Evolutionary conservation across 2,329 filamentous ascomycete genomes (phyloP).

Genomic region (Fonsecaea monophora): DNA sequence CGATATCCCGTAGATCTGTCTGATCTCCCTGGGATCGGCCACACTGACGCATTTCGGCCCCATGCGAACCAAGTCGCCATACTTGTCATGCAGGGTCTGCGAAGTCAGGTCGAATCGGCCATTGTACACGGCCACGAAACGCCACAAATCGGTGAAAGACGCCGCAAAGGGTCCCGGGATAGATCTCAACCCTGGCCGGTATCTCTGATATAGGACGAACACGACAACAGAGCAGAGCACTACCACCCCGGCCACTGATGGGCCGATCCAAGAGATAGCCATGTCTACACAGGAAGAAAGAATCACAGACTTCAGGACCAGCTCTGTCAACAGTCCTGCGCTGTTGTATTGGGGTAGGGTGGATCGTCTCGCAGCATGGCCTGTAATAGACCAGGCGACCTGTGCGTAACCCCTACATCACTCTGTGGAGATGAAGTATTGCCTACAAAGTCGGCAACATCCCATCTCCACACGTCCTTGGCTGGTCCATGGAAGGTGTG

Average conservation of each 20-base stretch:
- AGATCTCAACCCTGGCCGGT: slow-evolving; percentile 45
- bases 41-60: slow-evolving; percentile 73
- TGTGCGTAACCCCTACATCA: neutral
- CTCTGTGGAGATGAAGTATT: neutral
- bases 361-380: neutral
- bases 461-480: neutral
- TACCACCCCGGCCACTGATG: slow-evolving; percentile 4
- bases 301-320: neutral
- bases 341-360: neutral
- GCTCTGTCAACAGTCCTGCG: neutral
- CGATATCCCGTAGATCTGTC: slow-evolving; percentile 71
- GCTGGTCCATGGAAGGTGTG: neutral
- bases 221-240: slow-evolving; percentile 5
- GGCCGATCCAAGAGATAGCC: neutral
- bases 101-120: slow-evolving; percentile 32
- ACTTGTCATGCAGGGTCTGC: slow-evolving; percentile 66
- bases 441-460: neutral
- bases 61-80: slow-evolving; percentile 76
- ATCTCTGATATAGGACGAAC: slow-evolving; percentile 5
- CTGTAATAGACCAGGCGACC: neutral
- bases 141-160: slow-evolving; percentile 38
- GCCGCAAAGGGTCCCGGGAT: slow-evolving; percentile 42
- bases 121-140: slow-evolving; percentile 38
- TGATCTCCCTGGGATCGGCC: slow-evolving; percentile 63
- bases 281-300: neutral